Evolutionary conservation across 306 rosid species (phyloP).

Genomic region (Rubus idaeus): DNA sequence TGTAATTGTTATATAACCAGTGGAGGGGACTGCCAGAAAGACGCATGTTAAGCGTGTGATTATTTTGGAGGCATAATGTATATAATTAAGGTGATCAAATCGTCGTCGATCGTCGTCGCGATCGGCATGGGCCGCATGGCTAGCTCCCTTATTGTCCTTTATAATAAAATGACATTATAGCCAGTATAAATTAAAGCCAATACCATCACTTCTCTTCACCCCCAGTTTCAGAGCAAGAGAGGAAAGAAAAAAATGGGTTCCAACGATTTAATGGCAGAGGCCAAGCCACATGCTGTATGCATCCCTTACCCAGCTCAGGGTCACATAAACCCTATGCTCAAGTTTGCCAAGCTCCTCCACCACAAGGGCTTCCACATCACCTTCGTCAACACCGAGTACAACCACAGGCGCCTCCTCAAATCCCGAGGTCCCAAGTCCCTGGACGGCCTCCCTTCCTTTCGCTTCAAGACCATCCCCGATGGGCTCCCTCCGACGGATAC

Average conservation of each 20-base stretch:
- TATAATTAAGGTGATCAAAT: too few species aligned
- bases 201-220: not conserved
- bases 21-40: too few species aligned
- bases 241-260: not conserved
- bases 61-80: too few species aligned
- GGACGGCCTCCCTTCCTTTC: constrained; percentile 36
- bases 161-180: too few species aligned
- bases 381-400: constrained; percentile 43
- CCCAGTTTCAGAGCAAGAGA: not conserved
- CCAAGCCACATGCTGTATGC: constrained; percentile 32
- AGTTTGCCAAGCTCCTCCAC: constrained; percentile 43
- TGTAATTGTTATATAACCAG: too few species aligned
- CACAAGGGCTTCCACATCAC: constrained; percentile 42
- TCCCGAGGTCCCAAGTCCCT: constrained; percentile 32
- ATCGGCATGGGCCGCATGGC: too few species aligned
- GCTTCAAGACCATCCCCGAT: constrained; percentile 39
- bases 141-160: too few species aligned
- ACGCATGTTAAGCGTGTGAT: too few species aligned
- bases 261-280: not conserved
- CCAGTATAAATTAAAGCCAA: not conserved
- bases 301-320: constrained; percentile 48
- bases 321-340: constrained; percentile 41
- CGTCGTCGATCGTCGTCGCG: too few species aligned
- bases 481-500: constrained; percentile 52
- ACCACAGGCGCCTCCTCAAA: constrained; percentile 42